phyloP scores from a whole-genome alignment of 2,329 filamentous ascomycete genomes.

The Massarina eburnea region DNA sequence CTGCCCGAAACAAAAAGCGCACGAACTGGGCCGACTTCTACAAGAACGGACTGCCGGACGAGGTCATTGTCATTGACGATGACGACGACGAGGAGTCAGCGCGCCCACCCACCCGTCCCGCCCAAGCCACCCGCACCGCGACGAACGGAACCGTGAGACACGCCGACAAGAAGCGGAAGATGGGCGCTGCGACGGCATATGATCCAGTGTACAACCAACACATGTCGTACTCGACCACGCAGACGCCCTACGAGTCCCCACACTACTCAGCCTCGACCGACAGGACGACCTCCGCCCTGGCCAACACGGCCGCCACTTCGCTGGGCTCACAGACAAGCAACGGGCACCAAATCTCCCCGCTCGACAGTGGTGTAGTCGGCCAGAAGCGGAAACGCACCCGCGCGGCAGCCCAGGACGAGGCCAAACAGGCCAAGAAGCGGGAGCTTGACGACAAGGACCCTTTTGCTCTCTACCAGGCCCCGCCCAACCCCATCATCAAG shows the following conservation, averaged over 20 bases:
- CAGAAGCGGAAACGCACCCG: slow-evolving; percentile 90
- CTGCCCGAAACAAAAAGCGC: slow-evolving; percentile 28
- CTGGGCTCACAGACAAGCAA: slow-evolving; percentile 67
- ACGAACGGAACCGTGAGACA: slow-evolving; percentile 54
- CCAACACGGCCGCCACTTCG: slow-evolving; percentile 89
- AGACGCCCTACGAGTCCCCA: slow-evolving; percentile 69
- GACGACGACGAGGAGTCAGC: slow-evolving; percentile 42
- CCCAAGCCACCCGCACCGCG: slow-evolving; percentile 23
- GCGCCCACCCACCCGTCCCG: slow-evolving; percentile 22
- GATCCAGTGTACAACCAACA: slow-evolving; percentile 73
- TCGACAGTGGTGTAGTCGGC: slow-evolving; percentile 67
- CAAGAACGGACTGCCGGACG: slow-evolving; percentile 49
- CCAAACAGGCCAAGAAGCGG: slow-evolving; percentile 64
- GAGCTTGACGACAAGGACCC: slow-evolving; percentile 74
- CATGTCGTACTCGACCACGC: slow-evolving; percentile 70
- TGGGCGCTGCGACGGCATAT: slow-evolving; percentile 61
- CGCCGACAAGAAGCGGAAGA: slow-evolving; percentile 74
- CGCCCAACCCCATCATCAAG: slow-evolving; percentile 86
- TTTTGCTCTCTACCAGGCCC: slow-evolving; percentile 79
- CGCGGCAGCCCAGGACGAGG: slow-evolving; percentile 79
- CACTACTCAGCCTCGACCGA: slow-evolving; percentile 79
- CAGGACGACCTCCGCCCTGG: slow-evolving; percentile 75
- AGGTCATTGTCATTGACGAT: slow-evolving; percentile 57
- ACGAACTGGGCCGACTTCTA: slow-evolving; percentile 48
- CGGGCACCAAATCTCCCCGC: slow-evolving; percentile 60